Evolutionary conservation across 768 basidiomycete species (phyloP), one percentile per base, ranked within the genome.

Genomic region (Flagelloscypha sp.): DNA sequence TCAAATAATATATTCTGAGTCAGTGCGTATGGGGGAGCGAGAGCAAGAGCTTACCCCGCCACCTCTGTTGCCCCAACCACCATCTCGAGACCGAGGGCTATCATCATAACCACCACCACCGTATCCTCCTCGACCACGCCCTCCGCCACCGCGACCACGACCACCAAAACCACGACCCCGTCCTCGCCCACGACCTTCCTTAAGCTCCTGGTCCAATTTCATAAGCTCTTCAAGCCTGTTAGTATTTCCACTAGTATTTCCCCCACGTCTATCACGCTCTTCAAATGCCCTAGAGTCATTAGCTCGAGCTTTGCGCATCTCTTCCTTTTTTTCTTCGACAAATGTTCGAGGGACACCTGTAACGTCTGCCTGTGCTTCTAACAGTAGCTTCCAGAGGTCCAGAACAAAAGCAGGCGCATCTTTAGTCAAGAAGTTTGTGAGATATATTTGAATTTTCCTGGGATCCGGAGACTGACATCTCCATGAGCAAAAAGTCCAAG

Each of bases 361-460:
- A 2, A 83, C 73, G 20, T 86, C 85, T 21, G 71, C 70, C 57
- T 98, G 94, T 3, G 95, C 95, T 46, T 94, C 92, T 4, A 98
- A 65, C n/a, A 99, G 66, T 5, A 98, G 68, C 17, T 69, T 77
- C 95, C 95, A 99, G 0, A 99, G 70, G 1, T 79, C 70, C 5
- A 63, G 56, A 92, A 95, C 95, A 59, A 99, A 99, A 1, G 66
- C 56, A 0, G 85, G 66, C 0, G 95, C 95, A 39, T 87, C 76
- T 44, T 80, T 76, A 3, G 86, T 85, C 39, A 99, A 72, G 57
- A 99, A 99, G 6, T 94, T 94, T 2, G 84, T 86, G 17, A 99
- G 61, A 50, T 83, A 81, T 42, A 98, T 90, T 59, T 97, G 92
- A 81, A 98, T 92, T 62, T 86, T 92, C 56, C 78, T 80, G 4